phyloP scores from a whole-genome alignment of 2,329 filamentous ascomycete genomes.

The Bipolaris oryzae region DNA sequence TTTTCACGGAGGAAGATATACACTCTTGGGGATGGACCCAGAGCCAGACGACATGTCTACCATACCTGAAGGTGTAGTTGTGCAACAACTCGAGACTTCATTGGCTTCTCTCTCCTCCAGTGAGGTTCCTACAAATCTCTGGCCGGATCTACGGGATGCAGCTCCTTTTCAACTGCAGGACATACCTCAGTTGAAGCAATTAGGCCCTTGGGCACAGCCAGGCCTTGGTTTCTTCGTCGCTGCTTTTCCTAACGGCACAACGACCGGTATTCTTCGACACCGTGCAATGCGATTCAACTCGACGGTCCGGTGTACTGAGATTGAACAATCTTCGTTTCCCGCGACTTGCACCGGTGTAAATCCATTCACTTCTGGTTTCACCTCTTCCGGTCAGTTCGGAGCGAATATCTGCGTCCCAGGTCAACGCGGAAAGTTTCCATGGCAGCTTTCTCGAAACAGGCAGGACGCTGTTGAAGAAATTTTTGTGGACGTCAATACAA shows the following conservation, averaged over 20 bases:
- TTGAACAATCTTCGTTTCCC: not conserved
- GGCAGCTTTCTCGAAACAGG: not conserved
- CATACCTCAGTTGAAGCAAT: no score
- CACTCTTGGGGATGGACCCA: conserved; percentile 4
- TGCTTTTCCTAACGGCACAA: conserved; percentile 6
- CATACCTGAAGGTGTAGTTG: conserved; percentile 16
- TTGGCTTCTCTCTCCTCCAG: conserved; percentile 6
- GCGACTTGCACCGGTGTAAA: not conserved
- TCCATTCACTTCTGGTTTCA: not conserved
- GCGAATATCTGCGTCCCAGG: not conserved
- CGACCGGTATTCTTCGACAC: conserved; percentile 9
- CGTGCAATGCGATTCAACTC: conserved; percentile 10
- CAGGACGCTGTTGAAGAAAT: not conserved
- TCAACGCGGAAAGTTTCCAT: not conserved
- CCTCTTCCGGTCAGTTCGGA: not conserved
- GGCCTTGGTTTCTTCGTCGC: not conserved
- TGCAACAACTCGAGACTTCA: conserved; percentile 8
- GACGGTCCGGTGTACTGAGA: not conserved
- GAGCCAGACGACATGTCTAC: conserved; percentile 14
- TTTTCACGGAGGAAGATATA: not conserved
- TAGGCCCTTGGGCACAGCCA: not conserved
- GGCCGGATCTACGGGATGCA: not conserved
- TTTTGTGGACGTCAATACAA: not conserved
- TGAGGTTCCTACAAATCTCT: not conserved
- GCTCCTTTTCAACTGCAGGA: not conserved